A percentile compares a stretch with the other conserved stretches of the same genome.
Evolutionary conservation across 2,329 filamentous ascomycete genomes (phyloP).

Genomic region (Colletotrichum abscissum): DNA sequence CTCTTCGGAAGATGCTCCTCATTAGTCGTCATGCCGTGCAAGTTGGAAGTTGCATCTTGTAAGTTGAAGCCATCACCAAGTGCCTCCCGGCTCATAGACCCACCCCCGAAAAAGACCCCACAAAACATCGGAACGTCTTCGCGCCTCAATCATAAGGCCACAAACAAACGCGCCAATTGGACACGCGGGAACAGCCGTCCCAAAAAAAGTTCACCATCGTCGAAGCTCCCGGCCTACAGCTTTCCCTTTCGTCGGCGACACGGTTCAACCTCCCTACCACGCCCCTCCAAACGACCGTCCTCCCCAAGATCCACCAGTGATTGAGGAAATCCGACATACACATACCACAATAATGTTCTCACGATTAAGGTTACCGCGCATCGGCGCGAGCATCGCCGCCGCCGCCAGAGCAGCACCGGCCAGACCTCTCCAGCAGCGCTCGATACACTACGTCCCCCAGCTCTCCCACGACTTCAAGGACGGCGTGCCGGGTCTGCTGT

Average conservation of each 20-base stretch:
- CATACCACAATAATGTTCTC: conserved; percentile 57
- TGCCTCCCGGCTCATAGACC: not conserved
- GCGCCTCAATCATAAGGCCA: conserved; percentile 35
- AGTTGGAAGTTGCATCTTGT: not conserved
- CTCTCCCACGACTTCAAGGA: conserved; percentile 59
- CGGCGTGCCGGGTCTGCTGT: conserved; percentile 78
- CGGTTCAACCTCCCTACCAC: conserved; percentile 17
- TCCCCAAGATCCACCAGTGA: not conserved
- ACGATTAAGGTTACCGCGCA: conserved; percentile 63
- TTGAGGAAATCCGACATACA: conserved; percentile 39
- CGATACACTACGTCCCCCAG: conserved; percentile 59
- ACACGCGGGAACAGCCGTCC: conserved; percentile 14
- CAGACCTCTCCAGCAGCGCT: conserved; percentile 48
- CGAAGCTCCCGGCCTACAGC: conserved; percentile 29
- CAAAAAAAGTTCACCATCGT: conserved; percentile 36
- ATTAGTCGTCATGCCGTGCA: not conserved
- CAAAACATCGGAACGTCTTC: not conserved
- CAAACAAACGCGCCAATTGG: conserved; percentile 21
- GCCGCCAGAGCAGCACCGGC: conserved; percentile 35
- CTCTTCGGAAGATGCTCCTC: not conserved
- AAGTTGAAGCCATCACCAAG: conserved; percentile 16
- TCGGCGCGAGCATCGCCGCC: conserved; percentile 42
- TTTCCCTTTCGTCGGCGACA: conserved; percentile 11
- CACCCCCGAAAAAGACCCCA: not conserved
- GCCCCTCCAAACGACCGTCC: not conserved